These are phyloP conservation scores for Fusarium liriodendri DNA, from an alignment of 2,329 filamentous ascomycete genomes.

Conservation along the genomic window DNA sequence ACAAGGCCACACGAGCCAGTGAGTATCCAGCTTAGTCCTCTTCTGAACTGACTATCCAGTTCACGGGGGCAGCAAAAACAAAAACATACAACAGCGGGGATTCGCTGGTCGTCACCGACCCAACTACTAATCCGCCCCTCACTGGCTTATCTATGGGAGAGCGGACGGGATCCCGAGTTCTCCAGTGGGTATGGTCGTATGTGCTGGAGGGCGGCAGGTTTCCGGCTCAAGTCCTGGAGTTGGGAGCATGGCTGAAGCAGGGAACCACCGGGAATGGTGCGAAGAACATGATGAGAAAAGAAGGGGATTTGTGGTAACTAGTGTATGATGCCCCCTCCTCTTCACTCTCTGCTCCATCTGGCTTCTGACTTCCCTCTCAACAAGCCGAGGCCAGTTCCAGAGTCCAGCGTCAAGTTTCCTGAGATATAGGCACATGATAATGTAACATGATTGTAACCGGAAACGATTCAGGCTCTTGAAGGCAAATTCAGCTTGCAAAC, in stretches of 20 bases:
- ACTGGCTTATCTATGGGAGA: neutral
- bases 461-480: neutral
- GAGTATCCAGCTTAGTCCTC: neutral
- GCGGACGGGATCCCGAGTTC: neutral
- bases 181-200: neutral
- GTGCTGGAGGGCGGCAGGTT: neutral
- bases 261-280: neutral
- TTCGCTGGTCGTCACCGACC: neutral
- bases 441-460: neutral
- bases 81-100: neutral
- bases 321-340: rapidly evolving
- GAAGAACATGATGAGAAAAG: neutral
- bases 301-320: neutral
- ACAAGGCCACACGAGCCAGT: neutral
- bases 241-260: neutral
- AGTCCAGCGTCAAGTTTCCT: neutral
- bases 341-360: neutral
- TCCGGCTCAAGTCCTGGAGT: rapidly evolving
- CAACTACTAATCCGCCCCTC: neutral
- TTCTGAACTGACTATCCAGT: too few relatives aligned
- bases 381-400: neutral
- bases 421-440: neutral
- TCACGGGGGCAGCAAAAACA: neutral
- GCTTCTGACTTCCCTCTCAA: neutral
- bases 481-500: neutral